Evolutionary conservation across 129 eudicot genomes (phyloP).

Genomic region (Tagetes erecta): DNA sequence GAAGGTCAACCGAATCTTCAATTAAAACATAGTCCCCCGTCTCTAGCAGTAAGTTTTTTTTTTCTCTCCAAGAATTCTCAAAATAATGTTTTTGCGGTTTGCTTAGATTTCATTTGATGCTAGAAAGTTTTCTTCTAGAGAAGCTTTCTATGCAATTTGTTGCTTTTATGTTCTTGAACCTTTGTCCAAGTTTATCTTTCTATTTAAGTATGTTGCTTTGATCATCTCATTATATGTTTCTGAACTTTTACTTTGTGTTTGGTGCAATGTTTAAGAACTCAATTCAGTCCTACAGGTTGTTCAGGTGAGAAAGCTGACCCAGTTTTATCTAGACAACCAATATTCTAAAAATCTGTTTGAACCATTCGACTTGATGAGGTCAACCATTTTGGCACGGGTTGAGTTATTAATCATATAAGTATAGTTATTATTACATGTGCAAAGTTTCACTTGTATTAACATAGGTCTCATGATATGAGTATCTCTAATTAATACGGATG

Average conservation of each 20-base stretch:
- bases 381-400: background rate
- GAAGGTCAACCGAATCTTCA: conserved; percentile 30
- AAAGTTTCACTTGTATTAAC: background rate
- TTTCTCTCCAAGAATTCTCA: conserved; percentile 17
- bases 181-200: conserved; percentile 31
- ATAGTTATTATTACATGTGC: background rate
- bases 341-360: conserved; percentile 2
- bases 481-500: background rate
- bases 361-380: conserved; percentile 1
- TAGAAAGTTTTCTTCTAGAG: conserved; percentile 23
- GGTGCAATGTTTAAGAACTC: conserved; percentile 11
- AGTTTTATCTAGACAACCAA: background rate
- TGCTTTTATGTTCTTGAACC: conserved; percentile 40
- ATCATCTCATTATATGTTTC: conserved; percentile 14
- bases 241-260: conserved; percentile 6
- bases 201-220: conserved; percentile 23
- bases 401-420: background rate
- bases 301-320: conserved; percentile 15
- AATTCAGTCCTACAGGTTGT: conserved; percentile 13
- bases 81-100: conserved; percentile 27
- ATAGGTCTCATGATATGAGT: background rate
- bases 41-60: conserved; percentile 23
- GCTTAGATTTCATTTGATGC: conserved; percentile 21
- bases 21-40: conserved; percentile 30
- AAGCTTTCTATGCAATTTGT: conserved; percentile 27